Conservation (phyloP, 805 yeast genomes). For the Pichia cephalocereana region DNA sequence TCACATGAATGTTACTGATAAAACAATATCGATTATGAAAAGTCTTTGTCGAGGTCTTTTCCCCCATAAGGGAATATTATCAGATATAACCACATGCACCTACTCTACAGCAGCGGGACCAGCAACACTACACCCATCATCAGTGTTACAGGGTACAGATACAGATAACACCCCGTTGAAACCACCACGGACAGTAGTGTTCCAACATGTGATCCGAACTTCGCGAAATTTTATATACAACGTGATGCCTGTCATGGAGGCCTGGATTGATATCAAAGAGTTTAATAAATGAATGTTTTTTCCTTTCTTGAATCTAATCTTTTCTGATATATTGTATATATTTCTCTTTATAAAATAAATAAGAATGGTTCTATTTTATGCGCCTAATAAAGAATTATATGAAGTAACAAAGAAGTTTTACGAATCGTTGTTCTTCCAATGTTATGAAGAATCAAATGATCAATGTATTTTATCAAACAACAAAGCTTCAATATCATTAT, state of each 20-base stretch:
- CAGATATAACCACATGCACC: background rate
- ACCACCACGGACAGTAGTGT: background rate
- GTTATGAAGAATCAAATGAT: background rate
- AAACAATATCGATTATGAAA: background rate
- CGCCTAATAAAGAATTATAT: conserved; percentile 38
- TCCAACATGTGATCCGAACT: background rate
- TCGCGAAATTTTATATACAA: background rate
- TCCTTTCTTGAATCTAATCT: too few species aligned
- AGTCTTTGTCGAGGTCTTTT: background rate
- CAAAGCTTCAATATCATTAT: conserved; percentile 14
- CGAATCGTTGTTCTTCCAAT: conserved; percentile 13
- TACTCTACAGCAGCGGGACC: background rate
- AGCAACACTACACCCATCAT: background rate
- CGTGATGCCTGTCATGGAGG: background rate
- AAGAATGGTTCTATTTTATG: conserved; percentile 35
- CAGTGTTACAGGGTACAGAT: background rate
- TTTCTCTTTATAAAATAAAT: too few species aligned
- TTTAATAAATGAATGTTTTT: background rate
- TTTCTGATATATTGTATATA: too few species aligned
- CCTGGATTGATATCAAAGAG: background rate
- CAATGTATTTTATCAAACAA: conserved; percentile 1
- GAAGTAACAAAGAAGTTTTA: conserved; percentile 49
- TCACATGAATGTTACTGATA: too few species aligned
- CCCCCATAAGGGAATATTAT: background rate
- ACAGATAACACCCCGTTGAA: background rate